phyloP scores from a whole-genome alignment of 352 stramenopile species.

The Hyaloperonospora arabidopsidis region DNA sequence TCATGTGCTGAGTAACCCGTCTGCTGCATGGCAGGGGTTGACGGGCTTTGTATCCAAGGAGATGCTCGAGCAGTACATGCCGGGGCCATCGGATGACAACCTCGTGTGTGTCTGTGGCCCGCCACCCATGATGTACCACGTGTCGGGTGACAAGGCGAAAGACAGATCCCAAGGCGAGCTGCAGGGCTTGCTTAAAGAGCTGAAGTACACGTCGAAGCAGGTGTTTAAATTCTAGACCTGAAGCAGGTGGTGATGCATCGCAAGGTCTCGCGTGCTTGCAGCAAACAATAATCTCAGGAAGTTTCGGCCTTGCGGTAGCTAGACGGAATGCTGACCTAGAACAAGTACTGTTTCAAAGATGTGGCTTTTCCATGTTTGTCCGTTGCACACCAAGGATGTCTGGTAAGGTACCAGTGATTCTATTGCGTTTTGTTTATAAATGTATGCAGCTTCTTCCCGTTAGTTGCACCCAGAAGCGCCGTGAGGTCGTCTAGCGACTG shows the following conservation, averaged over 20 bases:
- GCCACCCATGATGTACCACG: conserved; percentile 84
- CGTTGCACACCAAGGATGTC: not conserved
- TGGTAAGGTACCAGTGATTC: conserved; percentile 2
- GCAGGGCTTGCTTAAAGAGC: conserved; percentile 76
- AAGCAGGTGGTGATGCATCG: not conserved
- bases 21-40: conserved; percentile 53
- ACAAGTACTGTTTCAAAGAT: conserved; percentile 13
- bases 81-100: conserved; percentile 62
- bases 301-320: conserved; percentile 20
- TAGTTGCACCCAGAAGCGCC: conserved; percentile 61
- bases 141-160: conserved; percentile 83
- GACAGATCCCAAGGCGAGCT: conserved; percentile 81
- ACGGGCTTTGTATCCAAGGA: conserved; percentile 76
- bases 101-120: conserved; percentile 87
- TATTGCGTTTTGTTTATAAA: conserved; percentile 76
- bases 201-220: conserved; percentile 69
- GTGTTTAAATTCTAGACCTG: conserved; percentile 78
- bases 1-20: conserved; percentile 66
- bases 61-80: conserved; percentile 80
- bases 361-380: too few species aligned
- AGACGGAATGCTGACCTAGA: conserved; percentile 6
- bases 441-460: conserved; percentile 65
- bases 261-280: conserved; percentile 6
- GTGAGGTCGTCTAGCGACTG: conserved; percentile 55
- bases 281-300: conserved; percentile 4